Evolutionary conservation across 345 rosid genomes (phyloP), one percentile per base, ranked within the genome.

Genomic region (Ceriops decandra): DNA sequence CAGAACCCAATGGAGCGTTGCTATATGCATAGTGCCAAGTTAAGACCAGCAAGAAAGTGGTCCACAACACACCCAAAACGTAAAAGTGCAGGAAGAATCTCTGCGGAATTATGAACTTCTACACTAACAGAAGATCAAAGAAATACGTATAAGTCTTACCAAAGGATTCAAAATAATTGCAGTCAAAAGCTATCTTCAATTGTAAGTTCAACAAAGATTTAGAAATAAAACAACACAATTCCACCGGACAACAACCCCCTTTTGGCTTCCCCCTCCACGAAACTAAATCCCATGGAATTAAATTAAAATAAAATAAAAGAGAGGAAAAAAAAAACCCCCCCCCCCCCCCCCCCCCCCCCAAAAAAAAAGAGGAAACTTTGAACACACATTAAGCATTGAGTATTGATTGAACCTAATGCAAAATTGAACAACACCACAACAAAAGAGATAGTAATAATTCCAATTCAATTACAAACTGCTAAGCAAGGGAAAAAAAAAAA

Each of bases 21-120:
- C 63, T 31, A 38, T 49, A 47, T 0, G 74, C 70, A 47, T 63
- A 75, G 63, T 33, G 52, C 66, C 74, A 59, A 35, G 31, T 69
- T 53, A 52, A 2, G 27, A 64, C 52, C 24, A 69, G 52, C 49
- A 69, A 58, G 49, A 75, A 59, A 11, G 66, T 16, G 11, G 78
- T 69, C 74, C 62, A 64, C 5, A 28, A 27, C 58, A 68, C 46
- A 36, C 35, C 74, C 60, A 63, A 20, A 36, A 38, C 31, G 53
- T 70, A 63, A 63, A 70, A 36, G 24, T 54, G 74, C 16, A 15
- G 22, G 32, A 56, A 62, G 74, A 70, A 38, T 42, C 62, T 35
- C 24, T 53, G 63, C 20, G 57, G 62, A 7, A 62, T 62, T 10
- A 62, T 70, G 46, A 70, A 38, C 56, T 62, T 70, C 65, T 59